A percentile compares a stretch with the other conserved stretches of the same genome.
Evolutionary conservation across 495 filamentous ascomycete species (phyloP).

Genomic region (Patellaria atrata): DNA sequence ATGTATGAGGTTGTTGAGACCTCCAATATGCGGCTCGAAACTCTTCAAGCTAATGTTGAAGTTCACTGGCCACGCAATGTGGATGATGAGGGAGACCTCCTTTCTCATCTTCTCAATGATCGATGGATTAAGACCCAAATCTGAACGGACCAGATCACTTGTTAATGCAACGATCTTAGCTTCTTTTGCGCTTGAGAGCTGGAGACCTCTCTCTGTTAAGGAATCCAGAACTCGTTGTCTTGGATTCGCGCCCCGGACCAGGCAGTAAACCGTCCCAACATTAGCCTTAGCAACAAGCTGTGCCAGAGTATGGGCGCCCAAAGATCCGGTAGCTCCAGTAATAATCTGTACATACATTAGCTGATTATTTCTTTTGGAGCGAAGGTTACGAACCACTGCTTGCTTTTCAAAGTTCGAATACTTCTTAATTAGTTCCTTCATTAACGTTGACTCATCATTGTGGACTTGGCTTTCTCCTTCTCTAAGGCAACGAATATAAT

Average conservation of each 20-base stretch:
- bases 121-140: background rate
- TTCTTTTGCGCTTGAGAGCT: too few species aligned
- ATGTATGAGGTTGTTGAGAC: background rate
- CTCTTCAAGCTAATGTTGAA: background rate
- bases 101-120: background rate
- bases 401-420: too few species aligned
- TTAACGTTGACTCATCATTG: constrained; percentile 21
- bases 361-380: too few species aligned
- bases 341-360: too few species aligned
- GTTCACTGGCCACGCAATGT: constrained; percentile 2
- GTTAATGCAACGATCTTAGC: background rate
- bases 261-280: background rate
- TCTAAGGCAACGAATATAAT: constrained; percentile 23
- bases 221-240: too few species aligned
- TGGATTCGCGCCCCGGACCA: background rate
- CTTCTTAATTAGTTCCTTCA: constrained; percentile 28
- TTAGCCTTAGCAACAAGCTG: constrained; percentile 15
- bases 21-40: background rate
- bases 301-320: constrained; percentile 10
- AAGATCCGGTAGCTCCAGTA: constrained; percentile 19
- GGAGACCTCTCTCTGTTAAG: too few species aligned
- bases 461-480: constrained; percentile 10
- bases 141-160: background rate
- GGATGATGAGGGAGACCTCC: background rate
- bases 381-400: too few species aligned